Base-by-base conservation (phyloP, 192 early-diverging fungal species). In the Entomortierella beljakovae region DNA sequence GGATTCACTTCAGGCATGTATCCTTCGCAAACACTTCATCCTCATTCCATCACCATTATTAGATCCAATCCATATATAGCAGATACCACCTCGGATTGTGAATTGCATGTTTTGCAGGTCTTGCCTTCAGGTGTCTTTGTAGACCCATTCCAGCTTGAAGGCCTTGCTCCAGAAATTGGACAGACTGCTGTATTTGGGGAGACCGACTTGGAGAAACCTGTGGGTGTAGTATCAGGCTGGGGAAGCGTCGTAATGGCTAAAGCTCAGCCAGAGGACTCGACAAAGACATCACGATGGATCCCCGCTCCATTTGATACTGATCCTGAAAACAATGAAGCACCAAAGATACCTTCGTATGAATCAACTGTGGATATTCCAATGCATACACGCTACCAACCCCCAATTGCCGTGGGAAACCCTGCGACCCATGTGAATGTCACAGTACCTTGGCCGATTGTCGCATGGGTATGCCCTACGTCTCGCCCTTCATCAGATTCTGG, bases 351-450 rank as follows among this genome's bases (percentile, higher is more conserved):
- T 18, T 22, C 11, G 0, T 76, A 56, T 20, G 55, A 56, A 11
- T 57, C 67, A 8, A 70, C 68, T 7, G 62, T 79, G 0, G 67
- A 79, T 18, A 70, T 79, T 31, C 75, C 75, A 16, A 70, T 79
- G 75, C 75, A 79, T 43, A 79, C 70, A 68, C 60, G 75, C 0
- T 79, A 79, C 51, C 75, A 79, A 28, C 75, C 75, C 10, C 75
- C 75, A 6, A 57, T 79, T 1, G 32, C 67, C 1, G 23, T 42
- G 29, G 62, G 59, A 8, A 34, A 69, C 40, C 33, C 66, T 15
- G 75, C 57, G 0, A 70, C 61, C 2, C 75, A 79, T 60, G 51
- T 69, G 0, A 22, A 64, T 23, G 75, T 79, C 0, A 26, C 57
- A 3, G 51, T 70, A 13, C 75, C 75, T 4, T 79, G 75, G 75